A percentile compares a stretch with the other conserved stretches of the same genome.
Evolutionary conservation across 2,329 filamentous ascomycete genomes (phyloP).

Genomic region (Trichoderma hamatum): DNA sequence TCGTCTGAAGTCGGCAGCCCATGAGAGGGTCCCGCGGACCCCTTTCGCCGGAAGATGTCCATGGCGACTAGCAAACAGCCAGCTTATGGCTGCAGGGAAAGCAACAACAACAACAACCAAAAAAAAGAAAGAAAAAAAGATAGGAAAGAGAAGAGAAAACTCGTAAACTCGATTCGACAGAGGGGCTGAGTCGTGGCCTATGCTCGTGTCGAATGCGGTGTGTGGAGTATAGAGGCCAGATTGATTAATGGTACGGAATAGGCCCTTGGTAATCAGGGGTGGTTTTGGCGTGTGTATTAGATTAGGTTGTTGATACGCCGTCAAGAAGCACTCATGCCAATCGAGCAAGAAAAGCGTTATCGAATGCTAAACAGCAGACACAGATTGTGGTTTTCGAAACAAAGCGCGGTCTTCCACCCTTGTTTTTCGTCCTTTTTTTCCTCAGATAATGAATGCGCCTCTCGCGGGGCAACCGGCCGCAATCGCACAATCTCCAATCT

Average conservation of each 20-base stretch:
- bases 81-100: conserved; percentile 48
- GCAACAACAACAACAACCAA: conserved; percentile 29
- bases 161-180: neutral
- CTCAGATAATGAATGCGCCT: conserved; percentile 9
- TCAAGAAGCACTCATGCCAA: conserved; percentile 1
- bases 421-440: neutral
- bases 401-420: neutral
- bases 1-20: conserved; percentile 56
- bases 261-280: conserved; percentile 23
- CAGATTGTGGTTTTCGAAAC: neutral
- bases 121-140: neutral
- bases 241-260: conserved; percentile 6
- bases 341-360: neutral
- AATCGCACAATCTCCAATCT: neutral
- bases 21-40: conserved; percentile 46
- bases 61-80: conserved; percentile 43
- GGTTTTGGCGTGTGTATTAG: conserved; percentile 9
- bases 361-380: neutral
- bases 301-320: neutral
- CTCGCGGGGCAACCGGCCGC: conserved; percentile 21
- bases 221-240: conserved; percentile 18
- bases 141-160: too few species aligned
- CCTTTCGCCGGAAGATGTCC: conserved; percentile 62
- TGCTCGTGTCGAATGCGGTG: conserved; percentile 13
- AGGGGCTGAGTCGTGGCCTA: neutral